Base-by-base conservation (phyloP, 176 grass and related monocot species). In the Aechmea fasciata region DNA sequence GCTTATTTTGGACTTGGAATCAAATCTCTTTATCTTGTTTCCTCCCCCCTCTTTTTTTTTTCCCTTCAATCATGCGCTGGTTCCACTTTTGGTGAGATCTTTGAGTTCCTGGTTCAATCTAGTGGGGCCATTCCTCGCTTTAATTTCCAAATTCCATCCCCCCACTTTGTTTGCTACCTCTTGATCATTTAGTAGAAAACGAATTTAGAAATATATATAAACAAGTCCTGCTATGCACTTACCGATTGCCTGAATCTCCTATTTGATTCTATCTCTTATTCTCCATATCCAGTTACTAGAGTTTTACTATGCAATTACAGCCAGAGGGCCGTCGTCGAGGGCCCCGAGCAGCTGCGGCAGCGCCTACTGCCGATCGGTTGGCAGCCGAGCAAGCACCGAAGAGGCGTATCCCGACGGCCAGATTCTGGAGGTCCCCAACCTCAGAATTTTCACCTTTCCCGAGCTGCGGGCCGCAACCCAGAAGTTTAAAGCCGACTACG, bases 401-500 rank as follows among this genome's bases (percentile, higher is more conserved):
- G 75, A 75, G 63, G 50, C 52, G 1, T 29, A 49, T 50, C 48
- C 51, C 26, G 72, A 33, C 1, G 59, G 72, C 48, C 73, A 65
- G 4, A 85, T 90, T 12, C 83, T 90, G 9, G 87, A 95, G 41
- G 15, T 26, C 8, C 83, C 83, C 11, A 77, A 52, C 79, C 78
- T 94, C 51, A 81, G 69, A 73, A 80, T 82, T 73, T 95, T 84
- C 75, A 87, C 90, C 64, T 85, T 95, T 11, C 71, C 64, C 3
- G 86, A 95, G 72, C 72, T 95, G 52, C 73, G 79, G 68, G 65
- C 25, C 18, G 86, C 80, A 26, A 95, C 90, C 13, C 59, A 71
- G 13, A 85, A 87, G 48, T 95, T 95, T 74, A 95, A 80, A 83
- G 75, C 83, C 50, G 90, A 95, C 76, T 87, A 75, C 76, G 13